Base-by-base conservation (phyloP, 2,329 filamentous ascomycete species). In the Ceratocystis cubensis region DNA sequence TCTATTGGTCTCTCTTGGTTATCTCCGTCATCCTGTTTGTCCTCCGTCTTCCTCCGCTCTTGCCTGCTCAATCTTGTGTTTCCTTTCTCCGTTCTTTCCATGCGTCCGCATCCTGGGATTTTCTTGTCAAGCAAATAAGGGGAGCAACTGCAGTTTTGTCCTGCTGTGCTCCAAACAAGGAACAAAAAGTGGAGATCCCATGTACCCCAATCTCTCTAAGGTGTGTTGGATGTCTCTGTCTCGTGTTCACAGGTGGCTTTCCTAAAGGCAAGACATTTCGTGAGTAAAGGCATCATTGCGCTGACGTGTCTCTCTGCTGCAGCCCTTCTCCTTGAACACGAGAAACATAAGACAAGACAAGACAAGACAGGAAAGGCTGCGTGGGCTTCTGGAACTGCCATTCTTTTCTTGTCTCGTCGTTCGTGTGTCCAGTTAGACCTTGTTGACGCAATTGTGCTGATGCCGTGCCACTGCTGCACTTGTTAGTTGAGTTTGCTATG, bases 381-480 rank as follows among this genome's bases (percentile, higher is more conserved):
- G 3, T 41, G 37, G 13, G 37, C 37, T 13, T 41, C 10, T 15
- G 10, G 10, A 41, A 41, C 37, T 13, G 48, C 20, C 20, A 20
- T 25, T 53, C 53, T 57, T 37, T 25, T 53, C 53, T 57, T 59
- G 53, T 59, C 50, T 33, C 10, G 46, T 59, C 7, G 53, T 33
- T n/a, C 53, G 17, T 7, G 13, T 15, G 17, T 57, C 48, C 8
- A 41, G 37, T 10, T 53, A 28, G 20, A 37, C 53, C 2, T 17
- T 15, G 28, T n/a, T 28, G 53, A 57, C 53, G 53, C 53, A 13
- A 28, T 33, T 57, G 53, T 57, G 28, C 17, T n/a, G 28, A 37
- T 37, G 56, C 17, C 33, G 56, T 13, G 20, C 3, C 8, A 13
- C 20, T 53, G 48, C 22, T 53, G 20, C 48, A 28, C 10, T 15